phyloP scores from a whole-genome alignment of 345 rosid species.

The Acer negundo region DNA sequence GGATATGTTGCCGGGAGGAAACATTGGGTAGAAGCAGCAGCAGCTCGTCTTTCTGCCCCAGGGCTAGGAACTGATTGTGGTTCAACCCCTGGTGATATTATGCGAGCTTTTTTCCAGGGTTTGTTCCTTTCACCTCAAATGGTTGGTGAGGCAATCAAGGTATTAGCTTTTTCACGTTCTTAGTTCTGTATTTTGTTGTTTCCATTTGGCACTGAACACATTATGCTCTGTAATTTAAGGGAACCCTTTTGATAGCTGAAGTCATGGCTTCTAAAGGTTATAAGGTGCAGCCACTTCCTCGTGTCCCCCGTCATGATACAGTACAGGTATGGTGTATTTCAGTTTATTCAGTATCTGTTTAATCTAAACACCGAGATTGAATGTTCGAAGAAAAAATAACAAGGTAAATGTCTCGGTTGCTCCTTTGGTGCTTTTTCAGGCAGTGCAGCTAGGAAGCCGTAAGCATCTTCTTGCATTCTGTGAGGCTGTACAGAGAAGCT shows the following conservation, averaged over 20 bases:
- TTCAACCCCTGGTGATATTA: slow-evolving; percentile 58
- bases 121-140: slow-evolving; percentile 68
- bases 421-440: slow-evolving; percentile 42
- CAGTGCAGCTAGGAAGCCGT: slow-evolving; percentile 56
- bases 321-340: slow-evolving; percentile 51
- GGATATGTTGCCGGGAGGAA: slow-evolving; percentile 61
- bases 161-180: slow-evolving; percentile 25
- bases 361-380: background rate
- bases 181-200: background rate
- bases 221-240: slow-evolving; percentile 37
- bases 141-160: slow-evolving; percentile 79
- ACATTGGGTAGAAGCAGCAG: slow-evolving; percentile 62
- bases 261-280: slow-evolving; percentile 72
- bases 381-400: background rate
- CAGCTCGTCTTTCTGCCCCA: slow-evolving; percentile 71
- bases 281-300: slow-evolving; percentile 67
- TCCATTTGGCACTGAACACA: background rate
- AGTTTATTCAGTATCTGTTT: background rate
- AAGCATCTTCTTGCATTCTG: slow-evolving; percentile 63
- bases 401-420: background rate
- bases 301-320: slow-evolving; percentile 53
- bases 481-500: slow-evolving; percentile 70
- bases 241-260: slow-evolving; percentile 58
- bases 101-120: slow-evolving; percentile 64
- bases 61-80: slow-evolving; percentile 73